Conservation (phyloP, 129 eudicot genomes). For the Helianthus tuberosus region DNA sequence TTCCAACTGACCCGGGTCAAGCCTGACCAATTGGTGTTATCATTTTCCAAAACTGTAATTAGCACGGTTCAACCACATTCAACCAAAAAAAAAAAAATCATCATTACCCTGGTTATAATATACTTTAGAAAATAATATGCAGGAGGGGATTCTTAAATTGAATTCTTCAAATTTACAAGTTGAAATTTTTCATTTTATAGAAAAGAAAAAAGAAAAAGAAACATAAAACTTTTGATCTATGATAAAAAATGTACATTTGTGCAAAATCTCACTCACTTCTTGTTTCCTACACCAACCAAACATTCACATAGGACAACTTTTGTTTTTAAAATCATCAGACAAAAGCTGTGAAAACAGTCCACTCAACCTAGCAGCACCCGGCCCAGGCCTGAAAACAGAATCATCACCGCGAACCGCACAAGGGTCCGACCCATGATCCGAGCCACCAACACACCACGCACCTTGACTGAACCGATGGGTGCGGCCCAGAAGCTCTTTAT, state of each 20-base stretch:
- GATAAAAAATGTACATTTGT: conserved; percentile 47
- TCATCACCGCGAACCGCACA: conserved; percentile 70
- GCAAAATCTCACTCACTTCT: conserved; percentile 23
- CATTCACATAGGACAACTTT: conserved; percentile 51
- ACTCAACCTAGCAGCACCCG: conserved; percentile 74
- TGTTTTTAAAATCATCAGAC: conserved; percentile 70
- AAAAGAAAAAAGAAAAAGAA: background rate
- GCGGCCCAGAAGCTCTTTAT: conserved; percentile 70
- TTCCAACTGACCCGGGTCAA: background rate
- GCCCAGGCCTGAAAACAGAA: conserved; percentile 77
- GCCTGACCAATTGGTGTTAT: background rate
- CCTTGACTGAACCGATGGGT: conserved; percentile 71
- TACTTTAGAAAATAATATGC: background rate
- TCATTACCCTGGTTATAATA: too few relatives aligned
- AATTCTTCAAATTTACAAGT: conserved; percentile 28
- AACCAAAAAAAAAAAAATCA: too few relatives aligned
- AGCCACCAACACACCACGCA: conserved; percentile 90
- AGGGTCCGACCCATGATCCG: conserved; percentile 70
- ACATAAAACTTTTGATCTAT: conserved; percentile 38
- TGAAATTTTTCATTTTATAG: conserved; percentile 25
- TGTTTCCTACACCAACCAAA: conserved; percentile 17
- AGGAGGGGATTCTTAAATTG: conserved; percentile 19
- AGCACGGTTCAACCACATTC: background rate
- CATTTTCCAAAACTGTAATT: background rate
- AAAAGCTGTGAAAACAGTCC: conserved; percentile 50